These are phyloP conservation scores for Madurella mycetomatis DNA, from an alignment of 2,329 filamentous ascomycete species.

Conservation along the genomic window DNA sequence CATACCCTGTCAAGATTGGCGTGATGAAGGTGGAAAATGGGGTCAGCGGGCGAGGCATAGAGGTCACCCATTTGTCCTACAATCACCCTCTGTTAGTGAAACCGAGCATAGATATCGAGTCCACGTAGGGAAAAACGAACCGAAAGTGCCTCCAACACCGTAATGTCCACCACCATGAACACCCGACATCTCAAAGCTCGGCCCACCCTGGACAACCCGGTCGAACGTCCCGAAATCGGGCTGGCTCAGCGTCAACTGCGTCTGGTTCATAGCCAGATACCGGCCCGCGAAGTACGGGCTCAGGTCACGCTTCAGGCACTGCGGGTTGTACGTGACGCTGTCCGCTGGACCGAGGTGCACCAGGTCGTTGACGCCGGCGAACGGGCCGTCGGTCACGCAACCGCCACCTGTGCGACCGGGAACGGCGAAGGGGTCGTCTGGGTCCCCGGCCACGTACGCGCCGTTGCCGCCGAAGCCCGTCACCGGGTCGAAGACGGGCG, in stretches of 20 bases:
- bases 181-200: constrained; percentile 33
- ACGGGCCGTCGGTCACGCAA: constrained; percentile 17
- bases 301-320: constrained; percentile 21
- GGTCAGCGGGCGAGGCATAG: constrained; percentile 22
- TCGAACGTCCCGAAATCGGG: constrained; percentile 24
- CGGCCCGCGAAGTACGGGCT: constrained; percentile 20
- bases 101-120: too few relatives aligned
- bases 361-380: constrained; percentile 9
- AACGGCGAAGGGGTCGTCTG: constrained; percentile 10
- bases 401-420: constrained; percentile 19
- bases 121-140: too few relatives aligned
- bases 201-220: constrained; percentile 9
- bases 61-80: constrained; percentile 18
- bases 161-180: constrained; percentile 22
- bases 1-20: constrained; percentile 24
- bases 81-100: background rate
- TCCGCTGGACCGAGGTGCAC: constrained; percentile 20
- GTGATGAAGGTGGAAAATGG: constrained; percentile 24
- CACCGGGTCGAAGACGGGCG: constrained; percentile 19
- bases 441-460: background rate
- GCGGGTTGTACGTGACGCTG: constrained; percentile 17
- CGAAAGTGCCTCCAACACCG: constrained; percentile 16
- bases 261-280: constrained; percentile 27
- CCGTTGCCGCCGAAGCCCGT: constrained; percentile 23
- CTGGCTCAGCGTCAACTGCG: constrained; percentile 24